A percentile compares a stretch with the other conserved stretches of the same genome.
Evolutionary conservation across 495 filamentous ascomycete species (phyloP).

Genomic region (Sabuloglossum arenarium): DNA sequence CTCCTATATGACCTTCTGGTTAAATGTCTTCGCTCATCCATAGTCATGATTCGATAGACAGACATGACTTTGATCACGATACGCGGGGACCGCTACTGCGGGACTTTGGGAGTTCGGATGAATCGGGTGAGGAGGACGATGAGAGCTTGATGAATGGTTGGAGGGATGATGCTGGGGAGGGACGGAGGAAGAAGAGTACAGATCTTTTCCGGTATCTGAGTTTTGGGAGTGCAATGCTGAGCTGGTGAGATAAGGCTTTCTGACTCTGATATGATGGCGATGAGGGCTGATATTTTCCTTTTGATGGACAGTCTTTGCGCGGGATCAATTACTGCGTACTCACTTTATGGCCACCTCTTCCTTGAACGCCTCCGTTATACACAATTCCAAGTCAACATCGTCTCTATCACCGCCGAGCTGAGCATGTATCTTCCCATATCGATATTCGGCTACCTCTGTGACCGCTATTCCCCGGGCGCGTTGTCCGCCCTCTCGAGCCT

Average conservation of each 20-base stretch:
- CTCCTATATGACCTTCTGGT: neutral
- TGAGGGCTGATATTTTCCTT: slow-evolving; percentile 1
- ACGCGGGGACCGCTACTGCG: neutral
- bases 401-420: slow-evolving; percentile 65
- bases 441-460: slow-evolving; percentile 75
- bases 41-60: neutral
- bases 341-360: slow-evolving; percentile 76
- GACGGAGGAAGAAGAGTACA: neutral
- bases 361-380: slow-evolving; percentile 65
- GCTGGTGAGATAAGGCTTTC: slow-evolving; percentile 22
- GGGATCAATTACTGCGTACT: slow-evolving; percentile 72
- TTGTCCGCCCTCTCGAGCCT: slow-evolving; percentile 48
- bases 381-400: slow-evolving; percentile 76
- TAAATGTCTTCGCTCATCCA: neutral
- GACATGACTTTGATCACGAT: neutral
- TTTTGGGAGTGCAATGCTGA: slow-evolving; percentile 39
- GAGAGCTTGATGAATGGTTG: neutral
- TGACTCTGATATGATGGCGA: neutral
- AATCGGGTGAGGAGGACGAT: neutral
- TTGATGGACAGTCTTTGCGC: slow-evolving; percentile 45
- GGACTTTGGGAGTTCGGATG: neutral
- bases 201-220: slow-evolving; percentile 22
- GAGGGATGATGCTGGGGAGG: neutral
- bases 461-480: slow-evolving; percentile 59
- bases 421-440: slow-evolving; percentile 80